These are phyloP conservation scores for Yarrowia hollandica DNA, from an alignment of 805 yeast genomes.

Conservation along the genomic window DNA sequence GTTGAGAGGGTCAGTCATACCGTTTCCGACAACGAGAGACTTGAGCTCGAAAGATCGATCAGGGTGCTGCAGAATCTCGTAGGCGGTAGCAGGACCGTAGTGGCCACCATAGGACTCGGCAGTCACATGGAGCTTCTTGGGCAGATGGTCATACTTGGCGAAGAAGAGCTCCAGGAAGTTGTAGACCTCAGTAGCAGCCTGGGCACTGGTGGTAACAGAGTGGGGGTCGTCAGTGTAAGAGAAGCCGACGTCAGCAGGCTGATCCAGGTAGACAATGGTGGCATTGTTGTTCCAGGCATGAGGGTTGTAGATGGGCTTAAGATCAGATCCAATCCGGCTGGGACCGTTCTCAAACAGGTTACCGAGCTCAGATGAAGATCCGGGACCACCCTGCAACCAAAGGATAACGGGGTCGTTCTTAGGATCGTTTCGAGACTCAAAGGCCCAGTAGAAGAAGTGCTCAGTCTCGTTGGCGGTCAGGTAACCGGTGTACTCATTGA, in stretches of 20 bases:
- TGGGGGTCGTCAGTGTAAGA: conserved; percentile 50
- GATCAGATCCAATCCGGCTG: conserved; percentile 53
- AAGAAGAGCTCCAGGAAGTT: conserved; percentile 73
- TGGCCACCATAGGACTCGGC: conserved; percentile 87
- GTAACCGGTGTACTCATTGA: conserved; percentile 77
- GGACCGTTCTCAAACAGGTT: conserved; percentile 80
- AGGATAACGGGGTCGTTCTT: conserved; percentile 71
- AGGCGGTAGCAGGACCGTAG: conserved; percentile 79
- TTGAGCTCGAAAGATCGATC: conserved; percentile 63
- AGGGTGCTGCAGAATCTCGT: conserved; percentile 62
- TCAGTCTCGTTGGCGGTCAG: conserved; percentile 76
- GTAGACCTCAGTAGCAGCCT: conserved; percentile 76
- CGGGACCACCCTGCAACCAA: conserved; percentile 89
- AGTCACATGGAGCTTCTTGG: conserved; percentile 65
- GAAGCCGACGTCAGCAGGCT: conserved; percentile 79
- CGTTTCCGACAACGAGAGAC: conserved; percentile 88
- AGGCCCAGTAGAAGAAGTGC: conserved; percentile 76
- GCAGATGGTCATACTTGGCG: conserved; percentile 51
- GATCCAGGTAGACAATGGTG: conserved; percentile 76
- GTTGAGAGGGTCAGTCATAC: conserved; percentile 71
- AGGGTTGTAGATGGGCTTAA: conserved; percentile 65
- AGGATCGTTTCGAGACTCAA: conserved; percentile 81
- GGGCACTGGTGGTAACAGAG: conserved; percentile 51
- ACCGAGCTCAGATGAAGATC: conserved; percentile 78
- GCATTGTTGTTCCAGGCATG: conserved; percentile 80